A percentile compares a stretch with the other conserved stretches of the same genome.
These are phyloP conservation scores for Nyssa sinensis DNA, from an alignment of 148 eudicot genomes.

Conservation along the genomic window DNA sequence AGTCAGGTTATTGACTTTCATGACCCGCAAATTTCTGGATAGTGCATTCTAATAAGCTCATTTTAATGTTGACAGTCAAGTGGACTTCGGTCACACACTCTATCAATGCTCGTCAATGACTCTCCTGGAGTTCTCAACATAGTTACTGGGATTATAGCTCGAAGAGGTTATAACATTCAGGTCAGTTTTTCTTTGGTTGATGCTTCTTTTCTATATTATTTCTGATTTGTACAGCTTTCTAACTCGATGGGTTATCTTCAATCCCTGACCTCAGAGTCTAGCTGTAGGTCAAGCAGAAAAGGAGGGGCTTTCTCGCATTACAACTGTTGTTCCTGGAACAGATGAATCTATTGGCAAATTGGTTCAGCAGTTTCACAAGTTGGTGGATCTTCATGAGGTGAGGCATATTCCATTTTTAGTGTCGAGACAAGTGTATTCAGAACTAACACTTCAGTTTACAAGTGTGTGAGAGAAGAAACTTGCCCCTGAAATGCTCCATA, in stretches of 20 bases:
- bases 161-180: conserved; percentile 89
- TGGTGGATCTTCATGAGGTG: conserved; percentile 83
- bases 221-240: conserved; percentile 6
- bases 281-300: conserved; percentile 86
- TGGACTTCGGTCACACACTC: conserved; percentile 79
- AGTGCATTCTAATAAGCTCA: conserved; percentile 16
- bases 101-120: conserved; percentile 75
- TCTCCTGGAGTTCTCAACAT: conserved; percentile 82
- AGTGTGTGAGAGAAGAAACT: conserved; percentile 3
- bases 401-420: conserved; percentile 12
- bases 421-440: background rate
- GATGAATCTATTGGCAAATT: conserved; percentile 75
- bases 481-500: background rate
- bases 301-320: conserved; percentile 82
- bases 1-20: background rate
- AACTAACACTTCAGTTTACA: background rate
- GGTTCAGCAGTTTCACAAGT: conserved; percentile 77
- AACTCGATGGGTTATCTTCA: conserved; percentile 2
- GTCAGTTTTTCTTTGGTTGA: conserved; percentile 28
- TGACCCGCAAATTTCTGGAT: background rate
- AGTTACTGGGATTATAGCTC: conserved; percentile 76
- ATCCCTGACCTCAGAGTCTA: conserved; percentile 57
- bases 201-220: background rate
- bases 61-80: conserved; percentile 54
- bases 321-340: conserved; percentile 89